phyloP scores from a whole-genome alignment of 2,329 filamentous ascomycete species.

The Zymoseptoria passerinii region DNA sequence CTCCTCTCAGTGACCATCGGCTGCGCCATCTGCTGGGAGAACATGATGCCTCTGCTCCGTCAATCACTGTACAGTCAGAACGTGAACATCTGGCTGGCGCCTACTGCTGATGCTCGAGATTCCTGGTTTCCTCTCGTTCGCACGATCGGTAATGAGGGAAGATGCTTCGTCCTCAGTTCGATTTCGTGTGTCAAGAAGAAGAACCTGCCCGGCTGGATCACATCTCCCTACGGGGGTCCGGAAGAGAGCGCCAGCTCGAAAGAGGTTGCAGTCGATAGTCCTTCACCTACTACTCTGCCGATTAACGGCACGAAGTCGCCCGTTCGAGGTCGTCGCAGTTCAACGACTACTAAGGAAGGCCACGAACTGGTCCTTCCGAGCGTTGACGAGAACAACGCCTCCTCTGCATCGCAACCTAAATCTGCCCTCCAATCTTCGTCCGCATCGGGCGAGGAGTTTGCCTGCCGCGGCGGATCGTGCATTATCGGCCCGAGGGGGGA shows the following conservation, averaged over 20 bases:
- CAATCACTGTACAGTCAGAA: conserved; percentile 82
- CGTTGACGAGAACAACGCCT: conserved; percentile 13
- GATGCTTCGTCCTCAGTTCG: conserved; percentile 75
- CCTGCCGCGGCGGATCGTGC: conserved; percentile 70
- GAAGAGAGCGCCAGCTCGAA: background rate
- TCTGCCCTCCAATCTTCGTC: conserved; percentile 1
- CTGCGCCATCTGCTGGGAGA: conserved; percentile 92
- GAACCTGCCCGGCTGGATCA: conserved; percentile 52
- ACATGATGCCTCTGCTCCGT: conserved; percentile 84
- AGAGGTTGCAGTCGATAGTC: background rate
- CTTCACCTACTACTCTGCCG: background rate
- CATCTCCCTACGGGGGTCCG: conserved; percentile 11
- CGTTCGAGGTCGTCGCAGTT: conserved; percentile 28
- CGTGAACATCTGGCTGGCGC: conserved; percentile 83
- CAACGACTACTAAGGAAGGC: conserved; percentile 42
- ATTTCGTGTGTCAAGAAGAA: conserved; percentile 68
- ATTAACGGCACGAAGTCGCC: conserved; percentile 8
- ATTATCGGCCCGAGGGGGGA: conserved; percentile 74
- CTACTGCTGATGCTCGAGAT: conserved; percentile 77
- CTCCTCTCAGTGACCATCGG: conserved; percentile 58
- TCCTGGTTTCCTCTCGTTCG: conserved; percentile 77
- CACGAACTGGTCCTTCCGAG: conserved; percentile 46
- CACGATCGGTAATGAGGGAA: conserved; percentile 70
- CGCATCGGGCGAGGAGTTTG: conserved; percentile 41
- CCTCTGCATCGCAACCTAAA: conserved; percentile 5